phyloP scores from a whole-genome alignment of 177 flowering plant genomes.

The Vitis hybrid region DNA sequence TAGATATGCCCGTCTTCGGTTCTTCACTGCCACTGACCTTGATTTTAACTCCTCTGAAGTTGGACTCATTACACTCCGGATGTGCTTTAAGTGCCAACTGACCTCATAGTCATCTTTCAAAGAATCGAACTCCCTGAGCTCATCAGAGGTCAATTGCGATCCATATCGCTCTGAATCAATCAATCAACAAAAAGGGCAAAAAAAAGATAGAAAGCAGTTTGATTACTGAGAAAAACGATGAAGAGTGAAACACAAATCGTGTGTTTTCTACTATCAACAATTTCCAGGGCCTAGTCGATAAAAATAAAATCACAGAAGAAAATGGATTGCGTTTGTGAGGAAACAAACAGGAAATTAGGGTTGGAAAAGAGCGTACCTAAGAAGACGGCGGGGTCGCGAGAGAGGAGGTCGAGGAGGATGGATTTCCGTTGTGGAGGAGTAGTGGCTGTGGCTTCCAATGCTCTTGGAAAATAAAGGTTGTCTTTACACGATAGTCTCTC shows the following conservation, averaged over 20 bases:
- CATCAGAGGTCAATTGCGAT: constrained; percentile 47
- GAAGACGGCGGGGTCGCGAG: constrained; percentile 79
- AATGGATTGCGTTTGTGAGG: too few species aligned
- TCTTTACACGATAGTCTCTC: constrained; percentile 67
- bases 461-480: constrained; percentile 78
- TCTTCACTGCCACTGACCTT: constrained; percentile 63
- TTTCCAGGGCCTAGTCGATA: background rate
- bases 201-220: background rate
- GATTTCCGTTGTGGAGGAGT: constrained; percentile 59
- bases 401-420: constrained; percentile 73
- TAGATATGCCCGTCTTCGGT: constrained; percentile 77
- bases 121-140: constrained; percentile 63
- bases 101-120: constrained; percentile 74
- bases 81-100: constrained; percentile 75
- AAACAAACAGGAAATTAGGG: constrained; percentile 9
- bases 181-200: background rate
- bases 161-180: constrained; percentile 78
- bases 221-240: background rate
- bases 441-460: constrained; percentile 42
- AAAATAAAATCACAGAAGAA: background rate
- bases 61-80: constrained; percentile 59
- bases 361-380: constrained; percentile 44
- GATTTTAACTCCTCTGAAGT: constrained; percentile 50
- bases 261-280: background rate
- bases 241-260: constrained; percentile 5